Evolutionary conservation across 2,329 filamentous ascomycete species (phyloP).

Genomic region (Pseudodiploospora longispora): DNA sequence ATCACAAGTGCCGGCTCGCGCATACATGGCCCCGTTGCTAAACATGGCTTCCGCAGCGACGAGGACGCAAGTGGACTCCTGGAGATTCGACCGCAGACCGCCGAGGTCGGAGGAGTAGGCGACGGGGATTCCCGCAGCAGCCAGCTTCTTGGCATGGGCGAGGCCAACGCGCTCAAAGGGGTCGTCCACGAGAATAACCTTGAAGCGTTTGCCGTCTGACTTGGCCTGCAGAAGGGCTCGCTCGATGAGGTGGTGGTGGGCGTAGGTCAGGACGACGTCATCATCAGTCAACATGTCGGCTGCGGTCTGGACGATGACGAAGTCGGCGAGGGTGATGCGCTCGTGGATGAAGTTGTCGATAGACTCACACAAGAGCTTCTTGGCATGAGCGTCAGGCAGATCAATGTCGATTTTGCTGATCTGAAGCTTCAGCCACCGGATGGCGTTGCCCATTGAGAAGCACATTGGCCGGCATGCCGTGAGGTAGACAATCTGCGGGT

Average conservation of each 20-base stretch:
- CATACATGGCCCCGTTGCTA: conserved; percentile 86
- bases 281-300: conserved; percentile 67
- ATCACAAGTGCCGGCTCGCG: conserved; percentile 76
- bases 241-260: conserved; percentile 78
- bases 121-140: conserved; percentile 62
- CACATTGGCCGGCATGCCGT: conserved; percentile 91
- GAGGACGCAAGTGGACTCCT: conserved; percentile 61
- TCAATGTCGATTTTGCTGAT: conserved; percentile 88
- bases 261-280: conserved; percentile 80
- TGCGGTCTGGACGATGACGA: conserved; percentile 73
- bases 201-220: conserved; percentile 63
- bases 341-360: conserved; percentile 90
- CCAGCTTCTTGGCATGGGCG: conserved; percentile 59
- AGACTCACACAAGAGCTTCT: conserved; percentile 65
- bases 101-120: conserved; percentile 73
- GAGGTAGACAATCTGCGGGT: conserved; percentile 91
- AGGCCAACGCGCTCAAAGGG: conserved; percentile 45
- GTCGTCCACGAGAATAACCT: conserved; percentile 76
- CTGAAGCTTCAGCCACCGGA: conserved; percentile 86
- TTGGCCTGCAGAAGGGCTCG: conserved; percentile 69
- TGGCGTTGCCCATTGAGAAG: conserved; percentile 94
- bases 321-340: conserved; percentile 78
- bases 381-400: conserved; percentile 72
- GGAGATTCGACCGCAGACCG: conserved; percentile 66
- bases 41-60: conserved; percentile 94